phyloP scores from a whole-genome alignment of 139 green algal species.

The Asterochloris sp. region DNA sequence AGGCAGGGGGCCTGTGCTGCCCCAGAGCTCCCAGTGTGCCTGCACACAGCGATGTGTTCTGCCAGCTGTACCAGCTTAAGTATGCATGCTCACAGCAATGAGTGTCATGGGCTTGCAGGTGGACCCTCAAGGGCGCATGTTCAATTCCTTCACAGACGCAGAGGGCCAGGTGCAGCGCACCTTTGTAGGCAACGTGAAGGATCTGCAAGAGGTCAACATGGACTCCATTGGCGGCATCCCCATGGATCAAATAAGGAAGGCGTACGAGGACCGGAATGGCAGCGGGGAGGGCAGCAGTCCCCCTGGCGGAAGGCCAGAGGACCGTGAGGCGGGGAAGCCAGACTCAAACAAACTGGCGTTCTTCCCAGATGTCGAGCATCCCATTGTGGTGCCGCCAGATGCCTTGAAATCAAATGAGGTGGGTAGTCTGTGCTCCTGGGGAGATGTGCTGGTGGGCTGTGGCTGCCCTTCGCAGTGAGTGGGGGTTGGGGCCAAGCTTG shows the following conservation, averaged over 20 bases:
- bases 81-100: neutral
- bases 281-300: neutral
- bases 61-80: neutral
- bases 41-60: too few species aligned
- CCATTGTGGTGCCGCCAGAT: too few species aligned
- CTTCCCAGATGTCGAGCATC: too few species aligned
- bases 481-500: too few species aligned
- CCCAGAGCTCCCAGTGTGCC: too few species aligned
- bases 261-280: neutral
- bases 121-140: neutral
- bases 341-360: too few species aligned
- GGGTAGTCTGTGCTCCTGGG: too few species aligned
- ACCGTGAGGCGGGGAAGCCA: too few species aligned
- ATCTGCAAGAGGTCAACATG: neutral
- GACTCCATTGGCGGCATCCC: conserved; percentile 5
- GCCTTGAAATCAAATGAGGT: too few species aligned
- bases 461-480: too few species aligned
- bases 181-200: conserved; percentile 3
- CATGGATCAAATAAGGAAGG: neutral
- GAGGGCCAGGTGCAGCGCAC: neutral
- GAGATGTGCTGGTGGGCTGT: too few species aligned
- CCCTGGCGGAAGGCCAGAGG: neutral
- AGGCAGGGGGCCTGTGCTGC: too few species aligned
- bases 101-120: neutral
- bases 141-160: neutral